Conservation (phyloP, 1,139 yeast genomes). For the Oligophagozyma castellii region DNA sequence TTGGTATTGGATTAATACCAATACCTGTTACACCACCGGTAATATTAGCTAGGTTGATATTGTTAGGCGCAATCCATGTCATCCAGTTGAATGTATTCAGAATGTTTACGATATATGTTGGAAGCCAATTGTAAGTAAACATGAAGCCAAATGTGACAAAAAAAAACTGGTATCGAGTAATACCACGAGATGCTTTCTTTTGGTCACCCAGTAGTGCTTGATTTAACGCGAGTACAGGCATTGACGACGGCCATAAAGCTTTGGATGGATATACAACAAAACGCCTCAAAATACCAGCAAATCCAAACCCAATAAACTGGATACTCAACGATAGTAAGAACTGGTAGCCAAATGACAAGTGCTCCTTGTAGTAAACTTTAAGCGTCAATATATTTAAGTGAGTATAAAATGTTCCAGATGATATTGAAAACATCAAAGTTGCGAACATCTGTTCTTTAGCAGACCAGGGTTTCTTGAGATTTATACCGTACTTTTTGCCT, state of each 20-base stretch:
- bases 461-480: conserved; percentile 49
- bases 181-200: conserved; percentile 33
- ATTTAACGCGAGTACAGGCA: conserved; percentile 44
- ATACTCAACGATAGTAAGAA: conserved; percentile 37
- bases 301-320: conserved; percentile 48
- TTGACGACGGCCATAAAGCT: conserved; percentile 43
- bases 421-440: conserved; percentile 32
- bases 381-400: conserved; percentile 34
- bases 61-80: conserved; percentile 48
- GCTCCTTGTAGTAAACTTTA: conserved; percentile 29
- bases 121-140: conserved; percentile 45
- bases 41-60: conserved; percentile 37
- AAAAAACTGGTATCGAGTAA: conserved; percentile 35
- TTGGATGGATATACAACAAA: conserved; percentile 44
- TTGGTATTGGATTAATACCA: conserved; percentile 41
- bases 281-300: conserved; percentile 47
- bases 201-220: conserved; percentile 36
- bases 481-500: conserved; percentile 30
- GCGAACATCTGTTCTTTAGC: conserved; percentile 57
- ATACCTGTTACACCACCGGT: conserved; percentile 40
- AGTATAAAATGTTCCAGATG: conserved; percentile 33
- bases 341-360: conserved; percentile 38
- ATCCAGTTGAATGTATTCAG: conserved; percentile 40
- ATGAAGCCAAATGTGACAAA: conserved; percentile 26
- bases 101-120: conserved; percentile 24